phyloP scores from a whole-genome alignment of 495 filamentous ascomycete genomes.

The Penicillium salamii region DNA sequence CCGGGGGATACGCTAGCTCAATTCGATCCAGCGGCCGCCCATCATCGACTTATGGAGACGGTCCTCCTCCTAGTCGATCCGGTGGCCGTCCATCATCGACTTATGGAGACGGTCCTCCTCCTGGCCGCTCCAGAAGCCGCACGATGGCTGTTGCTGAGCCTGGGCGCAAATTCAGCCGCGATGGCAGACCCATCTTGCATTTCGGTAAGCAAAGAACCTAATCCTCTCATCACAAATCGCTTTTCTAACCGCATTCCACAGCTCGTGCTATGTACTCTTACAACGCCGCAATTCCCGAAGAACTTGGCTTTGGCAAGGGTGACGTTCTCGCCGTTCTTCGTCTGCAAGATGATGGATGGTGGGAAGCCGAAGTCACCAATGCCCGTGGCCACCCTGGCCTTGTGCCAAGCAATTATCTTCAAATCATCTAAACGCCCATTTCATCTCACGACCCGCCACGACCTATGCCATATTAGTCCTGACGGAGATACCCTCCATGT shows the following conservation, averaged over 20 bases:
- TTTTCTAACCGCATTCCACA: slow-evolving; percentile 32
- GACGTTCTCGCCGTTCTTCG: slow-evolving; percentile 86
- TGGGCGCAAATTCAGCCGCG: slow-evolving; percentile 72
- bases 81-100: slow-evolving; percentile 53
- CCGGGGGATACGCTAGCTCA: slow-evolving; percentile 52
- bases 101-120: slow-evolving; percentile 55
- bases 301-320: slow-evolving; percentile 89
- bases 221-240: too few species aligned
- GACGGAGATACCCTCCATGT: slow-evolving; percentile 23
- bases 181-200: slow-evolving; percentile 85
- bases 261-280: slow-evolving; percentile 94
- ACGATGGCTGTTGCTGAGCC: slow-evolving; percentile 62
- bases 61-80: slow-evolving; percentile 44
- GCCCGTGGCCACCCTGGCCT: slow-evolving; percentile 72
- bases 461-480: slow-evolving; percentile 19
- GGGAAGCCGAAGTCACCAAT: slow-evolving; percentile 93
- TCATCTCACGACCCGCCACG: slow-evolving; percentile 28
- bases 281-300: slow-evolving; percentile 88
- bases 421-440: slow-evolving; percentile 46
- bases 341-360: slow-evolving; percentile 98
- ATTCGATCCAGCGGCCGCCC: slow-evolving; percentile 46
- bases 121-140: slow-evolving; percentile 69
- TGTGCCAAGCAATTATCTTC: slow-evolving; percentile 96
- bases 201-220: slow-evolving; percentile 67
- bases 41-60: slow-evolving; percentile 61